Base-by-base conservation (phyloP, 2,329 filamentous ascomycete species). In the Didymella exigua region DNA sequence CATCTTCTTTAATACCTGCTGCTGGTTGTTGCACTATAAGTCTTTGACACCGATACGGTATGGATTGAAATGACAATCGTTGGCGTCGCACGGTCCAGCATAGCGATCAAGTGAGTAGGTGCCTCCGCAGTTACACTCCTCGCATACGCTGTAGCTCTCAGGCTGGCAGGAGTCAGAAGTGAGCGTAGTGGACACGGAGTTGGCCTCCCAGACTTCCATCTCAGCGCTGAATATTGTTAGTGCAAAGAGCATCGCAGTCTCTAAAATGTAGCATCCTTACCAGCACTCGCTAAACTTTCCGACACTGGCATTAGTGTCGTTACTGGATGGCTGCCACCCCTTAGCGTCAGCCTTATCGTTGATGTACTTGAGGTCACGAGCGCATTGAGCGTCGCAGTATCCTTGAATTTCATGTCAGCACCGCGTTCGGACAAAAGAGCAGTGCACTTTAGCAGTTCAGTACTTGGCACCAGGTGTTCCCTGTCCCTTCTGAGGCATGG, bases 141-240 rank as follows among this genome's bases (percentile, higher is more conserved):
- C 64, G 76, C 85, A 88, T 49, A 81, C 77, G 45, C 73, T 73
- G 66, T 83, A 82, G 30, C 77, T 79, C 40, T 79, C 74, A 42
- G 72, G 77, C 38, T 75, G 74, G 77, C 87, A 89, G 23, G 84
- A 80, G 72, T 89, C 86, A 14, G 87, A 85, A 0, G 87, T 89
- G 61, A 81, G 79, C 38, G 86, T 87, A 6, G 81, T 82, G 23
- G 85, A 81, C 65, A 86, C 81, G 62, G 78, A 81, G 78, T 89
- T 89, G 51, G 86, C 86, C 74, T 89, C 85, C 85, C 86, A 70
- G 45, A 69, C 79, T 66, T 88, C 86, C 82, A 89, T 86, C 72
- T 89, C 52, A n/a, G 46, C 52, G 30, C 52, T 55, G 29, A 6
- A 3, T 5, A 3, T 3, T 11, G 14, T 55, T 85, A 43, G 81